Percentiles rank a stretch among this genome's conserved stretches.
These are phyloP conservation scores for Neopestalotiopsis sp. DNA, from an alignment of 2,329 filamentous ascomycete species.

Conservation along the genomic window DNA sequence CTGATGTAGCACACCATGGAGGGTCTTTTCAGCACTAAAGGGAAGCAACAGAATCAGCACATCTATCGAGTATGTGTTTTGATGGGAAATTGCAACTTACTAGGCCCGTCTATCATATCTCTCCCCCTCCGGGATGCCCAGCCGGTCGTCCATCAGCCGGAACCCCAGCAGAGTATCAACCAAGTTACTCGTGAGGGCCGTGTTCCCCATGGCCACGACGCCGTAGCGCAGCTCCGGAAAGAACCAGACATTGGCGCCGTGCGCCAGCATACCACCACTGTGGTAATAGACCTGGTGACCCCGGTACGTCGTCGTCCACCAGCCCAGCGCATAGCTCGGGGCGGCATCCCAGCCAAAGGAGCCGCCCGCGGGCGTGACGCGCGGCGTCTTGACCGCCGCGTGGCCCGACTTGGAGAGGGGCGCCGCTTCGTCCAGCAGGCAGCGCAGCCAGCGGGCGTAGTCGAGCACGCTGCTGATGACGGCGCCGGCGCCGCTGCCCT, in stretches of 20 bases:
- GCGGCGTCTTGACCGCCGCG: slow-evolving; percentile 37
- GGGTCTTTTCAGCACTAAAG: slow-evolving; percentile 24
- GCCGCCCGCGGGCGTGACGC: slow-evolving; percentile 30
- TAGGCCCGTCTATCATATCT: slow-evolving; percentile 41
- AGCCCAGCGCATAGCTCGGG: slow-evolving; percentile 46
- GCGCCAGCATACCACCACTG: slow-evolving; percentile 48
- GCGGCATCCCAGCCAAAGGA: slow-evolving; percentile 35
- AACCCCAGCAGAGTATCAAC: slow-evolving; percentile 40
- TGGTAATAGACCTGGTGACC: slow-evolving; percentile 49
- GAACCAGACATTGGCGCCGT: slow-evolving; percentile 48
- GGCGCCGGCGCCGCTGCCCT: slow-evolving; percentile 45
- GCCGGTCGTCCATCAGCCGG: slow-evolving; percentile 45
- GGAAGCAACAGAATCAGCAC: neutral
- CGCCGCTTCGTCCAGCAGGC: slow-evolving; percentile 45
- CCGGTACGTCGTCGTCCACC: slow-evolving; percentile 43
- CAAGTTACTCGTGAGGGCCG: slow-evolving; percentile 42
- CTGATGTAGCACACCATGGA: slow-evolving; percentile 25
- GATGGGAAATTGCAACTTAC: slow-evolving; percentile 29
- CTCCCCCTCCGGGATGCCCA: slow-evolving; percentile 38
- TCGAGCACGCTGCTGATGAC: slow-evolving; percentile 53
- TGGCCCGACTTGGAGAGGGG: slow-evolving; percentile 40
- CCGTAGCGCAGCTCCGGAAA: slow-evolving; percentile 49
- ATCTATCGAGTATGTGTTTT: neutral
- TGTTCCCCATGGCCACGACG: slow-evolving; percentile 50
- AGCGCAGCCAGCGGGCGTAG: slow-evolving; percentile 56